A percentile compares a stretch with the other conserved stretches of the same genome.
Conservation (phyloP, 2,329 filamentous ascomycete genomes). For the Periconia macrospinosa region DNA sequence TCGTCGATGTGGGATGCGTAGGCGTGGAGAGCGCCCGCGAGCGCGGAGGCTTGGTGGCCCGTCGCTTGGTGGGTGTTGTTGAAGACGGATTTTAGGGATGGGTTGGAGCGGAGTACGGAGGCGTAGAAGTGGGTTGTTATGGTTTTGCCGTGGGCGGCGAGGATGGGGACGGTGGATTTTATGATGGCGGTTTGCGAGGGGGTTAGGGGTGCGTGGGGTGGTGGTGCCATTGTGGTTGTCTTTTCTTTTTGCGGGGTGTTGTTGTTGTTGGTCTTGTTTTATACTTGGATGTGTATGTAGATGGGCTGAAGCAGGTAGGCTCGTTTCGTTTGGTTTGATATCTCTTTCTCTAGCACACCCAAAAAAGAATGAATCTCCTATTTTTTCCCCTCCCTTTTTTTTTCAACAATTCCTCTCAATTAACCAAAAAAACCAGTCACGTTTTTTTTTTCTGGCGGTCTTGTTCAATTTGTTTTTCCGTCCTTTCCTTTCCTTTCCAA, state of each 20-base stretch:
- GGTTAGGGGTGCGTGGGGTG: slow-evolving; percentile 51
- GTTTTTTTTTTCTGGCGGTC: too few relatives aligned
- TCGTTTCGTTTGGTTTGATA: too few relatives aligned
- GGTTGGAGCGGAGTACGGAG: slow-evolving; percentile 66
- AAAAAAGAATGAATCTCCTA: too few relatives aligned
- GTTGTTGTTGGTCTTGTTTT: not conserved
- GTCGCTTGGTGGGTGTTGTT: slow-evolving; percentile 70
- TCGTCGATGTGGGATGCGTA: slow-evolving; percentile 75
- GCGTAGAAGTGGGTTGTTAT: slow-evolving; percentile 75
- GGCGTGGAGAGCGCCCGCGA: slow-evolving; percentile 69
- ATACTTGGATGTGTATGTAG: too few relatives aligned
- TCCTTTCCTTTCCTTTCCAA: too few relatives aligned
- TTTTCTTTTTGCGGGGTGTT: not conserved
- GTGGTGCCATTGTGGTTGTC: slow-evolving; percentile 22
- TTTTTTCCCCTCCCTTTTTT: too few relatives aligned
- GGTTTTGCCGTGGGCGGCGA: slow-evolving; percentile 66
- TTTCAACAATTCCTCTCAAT: too few relatives aligned
- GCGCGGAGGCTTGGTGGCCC: slow-evolving; percentile 68
- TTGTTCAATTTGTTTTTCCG: too few relatives aligned
- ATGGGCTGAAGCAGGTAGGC: too few relatives aligned
- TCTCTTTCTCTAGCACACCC: too few relatives aligned
- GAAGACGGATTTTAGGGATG: slow-evolving; percentile 70
- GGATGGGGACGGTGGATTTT: slow-evolving; percentile 69
- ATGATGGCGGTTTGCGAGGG: slow-evolving; percentile 65
- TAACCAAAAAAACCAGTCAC: too few relatives aligned